These are phyloP conservation scores for Ceratocystiopsis sp. DNA, from an alignment of 2,329 filamentous ascomycete genomes.

Conservation along the genomic window DNA sequence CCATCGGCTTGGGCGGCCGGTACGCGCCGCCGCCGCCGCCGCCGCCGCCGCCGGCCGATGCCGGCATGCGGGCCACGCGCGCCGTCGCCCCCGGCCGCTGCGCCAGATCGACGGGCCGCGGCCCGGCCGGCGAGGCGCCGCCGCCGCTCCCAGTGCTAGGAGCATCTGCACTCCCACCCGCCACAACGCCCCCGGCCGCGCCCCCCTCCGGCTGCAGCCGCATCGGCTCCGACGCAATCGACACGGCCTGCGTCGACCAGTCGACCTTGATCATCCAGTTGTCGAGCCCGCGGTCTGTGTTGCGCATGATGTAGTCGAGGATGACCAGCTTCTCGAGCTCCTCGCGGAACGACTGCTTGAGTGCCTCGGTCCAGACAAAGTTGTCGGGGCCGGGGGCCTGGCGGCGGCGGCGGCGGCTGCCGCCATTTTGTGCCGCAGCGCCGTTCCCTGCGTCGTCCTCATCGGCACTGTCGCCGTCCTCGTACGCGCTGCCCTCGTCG, in stretches of 20 bases:
- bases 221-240: constrained; percentile 67
- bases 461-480: constrained; percentile 17
- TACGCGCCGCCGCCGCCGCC: too few relatives aligned
- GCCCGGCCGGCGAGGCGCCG: too few relatives aligned
- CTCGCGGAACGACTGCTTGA: constrained; percentile 87
- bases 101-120: constrained; percentile 42
- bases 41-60: too few relatives aligned
- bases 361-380: constrained; percentile 71
- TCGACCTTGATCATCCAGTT: constrained; percentile 99
- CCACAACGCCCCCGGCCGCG: too few relatives aligned
- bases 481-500: background rate
- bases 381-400: constrained; percentile 30
- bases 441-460: too few relatives aligned
- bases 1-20: constrained; percentile 68
- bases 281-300: constrained; percentile 88
- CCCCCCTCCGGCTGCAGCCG: constrained; percentile 45
- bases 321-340: constrained; percentile 95
- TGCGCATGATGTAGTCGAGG: constrained; percentile 96
- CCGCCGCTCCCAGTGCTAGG: too few relatives aligned
- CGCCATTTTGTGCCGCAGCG: too few relatives aligned
- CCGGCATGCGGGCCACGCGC: constrained; percentile 38
- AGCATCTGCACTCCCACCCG: too few relatives aligned
- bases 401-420: too few relatives aligned
- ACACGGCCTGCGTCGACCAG: constrained; percentile 64
- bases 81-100: constrained; percentile 26